These are phyloP conservation scores for Pulicaria dysenterica DNA, from an alignment of 129 eudicot species.

Conservation along the genomic window DNA sequence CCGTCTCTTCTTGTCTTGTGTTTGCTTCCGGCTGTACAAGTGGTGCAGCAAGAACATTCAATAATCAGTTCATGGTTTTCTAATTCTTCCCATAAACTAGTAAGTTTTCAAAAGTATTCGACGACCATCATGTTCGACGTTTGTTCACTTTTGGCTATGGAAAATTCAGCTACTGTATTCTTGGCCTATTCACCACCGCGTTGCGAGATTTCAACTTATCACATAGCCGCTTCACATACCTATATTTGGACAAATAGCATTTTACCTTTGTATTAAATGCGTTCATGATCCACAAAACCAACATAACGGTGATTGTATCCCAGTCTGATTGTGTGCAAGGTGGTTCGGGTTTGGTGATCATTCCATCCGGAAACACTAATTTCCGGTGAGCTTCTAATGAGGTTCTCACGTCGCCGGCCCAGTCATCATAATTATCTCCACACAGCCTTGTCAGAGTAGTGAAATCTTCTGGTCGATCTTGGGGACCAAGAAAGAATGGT, in stretches of 20 bases:
- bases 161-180: neutral
- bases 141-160: neutral
- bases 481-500: neutral
- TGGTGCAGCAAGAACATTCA: neutral
- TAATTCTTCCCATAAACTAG: slow-evolving; percentile 1
- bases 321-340: neutral
- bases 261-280: neutral
- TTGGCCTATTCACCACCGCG: neutral
- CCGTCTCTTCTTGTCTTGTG: neutral
- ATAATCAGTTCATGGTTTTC: slow-evolving; percentile 4
- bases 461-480: neutral
- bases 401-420: neutral
- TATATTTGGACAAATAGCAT: neutral
- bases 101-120: neutral
- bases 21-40: neutral
- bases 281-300: neutral
- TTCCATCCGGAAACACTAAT: neutral
- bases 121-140: slow-evolving; percentile 1
- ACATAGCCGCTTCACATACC: neutral
- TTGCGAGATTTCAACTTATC: neutral
- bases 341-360: neutral
- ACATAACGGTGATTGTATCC: neutral
- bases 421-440: neutral
- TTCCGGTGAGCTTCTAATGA: neutral
- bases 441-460: neutral